These are phyloP conservation scores for Conringia planisiliqua DNA, from an alignment of 345 rosid species.

Conservation along the genomic window DNA sequence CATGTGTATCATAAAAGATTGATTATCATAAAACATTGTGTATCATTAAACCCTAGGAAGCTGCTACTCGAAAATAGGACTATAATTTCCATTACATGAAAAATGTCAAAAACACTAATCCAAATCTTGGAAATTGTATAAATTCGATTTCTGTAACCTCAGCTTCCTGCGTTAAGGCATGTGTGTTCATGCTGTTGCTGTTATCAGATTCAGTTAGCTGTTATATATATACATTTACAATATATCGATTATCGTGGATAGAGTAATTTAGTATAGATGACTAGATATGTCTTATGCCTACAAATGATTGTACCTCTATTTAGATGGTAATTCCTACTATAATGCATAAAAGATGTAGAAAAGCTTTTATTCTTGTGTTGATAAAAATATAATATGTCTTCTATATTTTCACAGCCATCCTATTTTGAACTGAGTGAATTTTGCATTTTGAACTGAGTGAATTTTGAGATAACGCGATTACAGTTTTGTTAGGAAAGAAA, in stretches of 20 bases:
- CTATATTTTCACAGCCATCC: no score
- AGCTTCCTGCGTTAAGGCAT: no score
- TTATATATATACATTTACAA: no score
- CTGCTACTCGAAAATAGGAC: background rate
- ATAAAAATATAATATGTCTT: no score
- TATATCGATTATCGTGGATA: no score
- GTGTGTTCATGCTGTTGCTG: no score
- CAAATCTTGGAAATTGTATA: background rate
- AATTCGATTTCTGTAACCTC: background rate
- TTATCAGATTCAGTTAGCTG: no score
- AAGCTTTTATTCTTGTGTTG: background rate
- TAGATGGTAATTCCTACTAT: background rate
- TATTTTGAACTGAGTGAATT: no score
- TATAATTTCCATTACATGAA: background rate
- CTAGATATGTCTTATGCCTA: background rate
- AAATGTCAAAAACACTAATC: background rate
- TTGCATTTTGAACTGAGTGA: background rate
- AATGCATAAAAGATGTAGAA: background rate
- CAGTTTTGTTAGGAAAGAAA: no score
- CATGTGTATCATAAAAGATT: no score
- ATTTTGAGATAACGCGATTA: background rate
- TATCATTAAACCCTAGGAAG: background rate
- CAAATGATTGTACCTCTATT: background rate
- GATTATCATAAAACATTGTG: background rate
- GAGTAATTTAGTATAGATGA: no score